A percentile compares a stretch with the other conserved stretches of the same genome.
phyloP scores from a whole-genome alignment of 331 rosid species.

The Phaseolus coccineus region DNA sequence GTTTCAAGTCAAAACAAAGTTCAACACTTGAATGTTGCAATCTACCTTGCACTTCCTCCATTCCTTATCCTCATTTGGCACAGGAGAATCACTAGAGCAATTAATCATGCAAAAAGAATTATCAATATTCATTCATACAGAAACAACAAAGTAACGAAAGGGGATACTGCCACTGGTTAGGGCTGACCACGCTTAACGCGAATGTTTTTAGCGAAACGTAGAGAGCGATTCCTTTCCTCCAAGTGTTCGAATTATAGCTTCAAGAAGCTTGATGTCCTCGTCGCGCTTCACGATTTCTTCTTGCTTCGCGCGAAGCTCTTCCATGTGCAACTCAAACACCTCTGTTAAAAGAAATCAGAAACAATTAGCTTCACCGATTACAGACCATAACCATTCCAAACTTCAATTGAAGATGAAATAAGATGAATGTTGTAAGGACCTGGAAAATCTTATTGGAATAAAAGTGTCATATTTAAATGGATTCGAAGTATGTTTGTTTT shows the following conservation, averaged over 20 bases:
- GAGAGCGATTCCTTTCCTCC: constrained; percentile 67
- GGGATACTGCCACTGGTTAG: background rate
- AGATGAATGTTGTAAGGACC: no score
- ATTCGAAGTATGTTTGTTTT: no score
- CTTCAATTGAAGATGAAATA: background rate
- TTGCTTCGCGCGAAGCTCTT: constrained; percentile 86
- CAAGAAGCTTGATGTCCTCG: constrained; percentile 77
- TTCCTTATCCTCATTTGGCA: no score
- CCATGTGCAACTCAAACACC: constrained; percentile 96
- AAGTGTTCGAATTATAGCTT: constrained; percentile 88
- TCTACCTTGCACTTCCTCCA: background rate
- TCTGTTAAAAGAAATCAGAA: constrained; percentile 53
- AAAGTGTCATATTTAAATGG: no score
- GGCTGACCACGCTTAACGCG: background rate
- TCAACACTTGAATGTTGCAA: background rate
- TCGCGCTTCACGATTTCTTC: constrained; percentile 86
- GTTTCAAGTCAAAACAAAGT: background rate
- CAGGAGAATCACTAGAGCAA: background rate
- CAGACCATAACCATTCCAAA: constrained; percentile 19
- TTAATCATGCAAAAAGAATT: constrained; percentile 10
- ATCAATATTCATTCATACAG: background rate
- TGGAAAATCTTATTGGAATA: no score
- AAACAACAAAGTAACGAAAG: background rate
- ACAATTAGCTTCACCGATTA: constrained; percentile 1
- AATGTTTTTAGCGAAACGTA: constrained; percentile 38